Base-by-base conservation (phyloP, 208 protist species). In the Crithidia acanthocephali region DNA sequence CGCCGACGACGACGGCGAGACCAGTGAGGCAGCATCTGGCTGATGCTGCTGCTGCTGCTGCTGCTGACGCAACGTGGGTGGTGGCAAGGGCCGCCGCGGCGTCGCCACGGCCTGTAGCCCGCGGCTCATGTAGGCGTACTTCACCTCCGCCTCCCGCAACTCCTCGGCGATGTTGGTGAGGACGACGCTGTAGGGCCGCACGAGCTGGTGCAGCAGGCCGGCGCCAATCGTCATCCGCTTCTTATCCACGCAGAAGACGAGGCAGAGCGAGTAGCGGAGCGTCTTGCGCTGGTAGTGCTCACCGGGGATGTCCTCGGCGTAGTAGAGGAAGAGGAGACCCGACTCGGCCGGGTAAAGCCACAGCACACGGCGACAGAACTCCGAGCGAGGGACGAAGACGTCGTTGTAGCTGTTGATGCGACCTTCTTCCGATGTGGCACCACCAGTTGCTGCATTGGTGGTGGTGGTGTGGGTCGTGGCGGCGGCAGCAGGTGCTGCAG, bases 231-330 rank as follows among this genome's bases (percentile, higher is more conserved):
- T 88, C 50, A 88, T 82, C 61, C 85, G 72, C 30, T 51, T 74
- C 53, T 76, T 28, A 67, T 89, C 79, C 11, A 93, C 78, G 45
- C 68, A 61, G 65, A 94, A 93, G 51, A 86, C 80, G 56, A 96
- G 83, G 69, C 91, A 93, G 33, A 96, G 66, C 11, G 88, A 87
- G 73, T 93, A 94, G 33, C 89, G 88, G 68, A 96, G 76, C 30
- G 87, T 93, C 57, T 96, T 91, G 28, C 91, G 81, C 60, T 84
- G 78, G 66, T 96, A 96, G 57, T 91, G 88, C 52, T 87, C 72
- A 8, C 91, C 91, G 0, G 88, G 73, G 48, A 96, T 91, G 55
- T 96, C 88, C 60, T 93, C 87, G 3, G 88, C 81, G 68, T 93
- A 93, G 68, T 93, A 94, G 30, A 96, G 77, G 60, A 86, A 90